phyloP scores from a whole-genome alignment of 164 flowering plant species.

The Vitis cinerea region DNA sequence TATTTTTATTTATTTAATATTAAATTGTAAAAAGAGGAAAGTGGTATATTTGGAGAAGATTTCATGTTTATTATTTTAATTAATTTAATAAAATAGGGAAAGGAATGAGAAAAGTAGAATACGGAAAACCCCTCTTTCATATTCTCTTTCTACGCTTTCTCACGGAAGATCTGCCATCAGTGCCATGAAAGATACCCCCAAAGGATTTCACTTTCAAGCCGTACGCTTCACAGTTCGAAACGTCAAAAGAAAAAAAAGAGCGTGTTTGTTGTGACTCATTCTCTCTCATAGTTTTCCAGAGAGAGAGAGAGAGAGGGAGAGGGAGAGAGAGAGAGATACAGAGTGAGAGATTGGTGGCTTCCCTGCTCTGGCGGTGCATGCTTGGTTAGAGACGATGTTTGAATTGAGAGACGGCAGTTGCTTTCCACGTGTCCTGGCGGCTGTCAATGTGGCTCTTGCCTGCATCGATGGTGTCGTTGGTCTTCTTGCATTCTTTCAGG shows the following conservation, averaged over 20 bases:
- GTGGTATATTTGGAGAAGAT: no score
- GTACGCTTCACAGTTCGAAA: not conserved
- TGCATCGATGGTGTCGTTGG: constrained; percentile 41
- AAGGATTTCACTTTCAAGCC: constrained; percentile 5
- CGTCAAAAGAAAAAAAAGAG: not conserved
- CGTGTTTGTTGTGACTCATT: not conserved
- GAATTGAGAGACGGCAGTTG: constrained; percentile 25
- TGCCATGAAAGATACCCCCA: constrained; percentile 5
- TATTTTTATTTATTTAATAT: no score
- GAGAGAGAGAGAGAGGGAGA: constrained; percentile 3
- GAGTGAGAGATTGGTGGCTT: not conserved
- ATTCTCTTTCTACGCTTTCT: no score
- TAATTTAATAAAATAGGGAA: no score
- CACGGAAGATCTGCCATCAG: constrained; percentile 4
- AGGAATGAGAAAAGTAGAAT: no score
- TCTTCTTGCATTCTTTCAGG: constrained; percentile 51
- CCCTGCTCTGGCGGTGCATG: no score
- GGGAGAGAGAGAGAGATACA: constrained; percentile 1
- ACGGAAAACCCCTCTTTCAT: no score
- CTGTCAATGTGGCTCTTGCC: constrained; percentile 41
- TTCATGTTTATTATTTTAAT: no score
- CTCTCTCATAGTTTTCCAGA: not conserved
- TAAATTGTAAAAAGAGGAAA: no score
- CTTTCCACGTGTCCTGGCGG: constrained; percentile 25
- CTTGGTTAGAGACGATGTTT: constrained; percentile 5